Evolutionary conservation across 495 filamentous ascomycete genomes (phyloP), one percentile per base, ranked within the genome.

Genomic region (Talaromyces thailandensis): DNA sequence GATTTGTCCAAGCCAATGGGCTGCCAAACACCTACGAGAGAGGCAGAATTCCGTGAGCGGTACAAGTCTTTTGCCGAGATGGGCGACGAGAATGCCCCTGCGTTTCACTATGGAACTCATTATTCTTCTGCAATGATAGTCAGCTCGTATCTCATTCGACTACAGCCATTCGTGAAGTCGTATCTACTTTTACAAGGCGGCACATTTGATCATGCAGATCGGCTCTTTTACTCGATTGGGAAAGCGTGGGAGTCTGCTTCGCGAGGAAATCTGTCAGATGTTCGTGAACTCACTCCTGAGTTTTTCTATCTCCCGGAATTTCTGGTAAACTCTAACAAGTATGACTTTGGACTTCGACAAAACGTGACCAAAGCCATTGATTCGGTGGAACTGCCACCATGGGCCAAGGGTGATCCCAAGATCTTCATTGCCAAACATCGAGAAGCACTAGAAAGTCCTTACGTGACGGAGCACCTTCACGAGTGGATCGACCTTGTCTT

Each of bases 101-200:
- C 95, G 3, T 98, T 97, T 70, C 95, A 98, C 72, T 98, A 97
- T 69, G 94, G 94, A 45, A 98, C 94, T 6, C 94, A 98, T 70
- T 98, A 98, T 72, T 98, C 95, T 23, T 97, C 94, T 5, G 95
- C 94, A 21, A 98, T 97, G 94, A 98, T 96, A 58, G 94, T 98
- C 25, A 88, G 91, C 29, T 96, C 93, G 0, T 98, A 96, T 68
- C 82, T 98, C 50, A 97, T 98, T 65, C 88, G 94, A 6, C 78
- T 98, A 12, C 93, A 96, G 64, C 94, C 94, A 0, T 98, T 98
- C 71, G 92, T 96, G 58, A 89, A 96, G 67, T 96, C 95, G 1
- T 98, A 93, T 69, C 82, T 98, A n/a, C 79, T 98, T n/a, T 81
- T 98, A 7, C 94, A 98, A 71, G 94, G 95, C 24, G 93, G 93